phyloP scores from a whole-genome alignment of 1,139 yeast species.

The Meyerozyma sp. region DNA sequence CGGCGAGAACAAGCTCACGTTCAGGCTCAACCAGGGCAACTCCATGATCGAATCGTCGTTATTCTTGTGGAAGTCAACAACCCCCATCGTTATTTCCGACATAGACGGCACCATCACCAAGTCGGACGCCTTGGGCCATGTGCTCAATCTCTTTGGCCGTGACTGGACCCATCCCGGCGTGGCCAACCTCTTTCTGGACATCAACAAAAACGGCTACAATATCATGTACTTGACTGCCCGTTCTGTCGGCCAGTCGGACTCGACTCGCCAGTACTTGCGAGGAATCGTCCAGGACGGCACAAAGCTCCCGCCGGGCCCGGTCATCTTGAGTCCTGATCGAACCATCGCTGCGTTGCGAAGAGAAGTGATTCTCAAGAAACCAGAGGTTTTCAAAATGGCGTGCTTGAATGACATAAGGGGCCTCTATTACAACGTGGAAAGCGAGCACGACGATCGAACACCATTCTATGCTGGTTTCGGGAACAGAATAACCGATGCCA shows the following conservation, averaged over 20 bases:
- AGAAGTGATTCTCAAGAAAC: constrained; percentile 89
- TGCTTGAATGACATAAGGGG: constrained; percentile 83
- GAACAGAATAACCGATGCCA: constrained; percentile 93
- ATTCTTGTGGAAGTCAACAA: constrained; percentile 77
- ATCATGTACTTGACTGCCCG: constrained; percentile 91
- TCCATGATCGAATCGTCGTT: constrained; percentile 71
- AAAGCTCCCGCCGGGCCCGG: constrained; percentile 85
- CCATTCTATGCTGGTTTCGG: constrained; percentile 99
- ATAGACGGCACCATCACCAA: constrained; percentile 98
- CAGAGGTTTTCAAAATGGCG: constrained; percentile 97
- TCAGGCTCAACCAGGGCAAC: constrained; percentile 77
- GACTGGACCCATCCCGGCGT: constrained; percentile 99
- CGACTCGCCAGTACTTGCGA: constrained; percentile 77
- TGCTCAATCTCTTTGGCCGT: constrained; percentile 85
- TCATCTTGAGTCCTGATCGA: constrained; percentile 90
- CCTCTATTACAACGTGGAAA: constrained; percentile 39
- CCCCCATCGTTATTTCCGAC: constrained; percentile 93
- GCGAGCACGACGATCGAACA: constrained; percentile 37
- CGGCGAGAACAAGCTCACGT: constrained; percentile 76
- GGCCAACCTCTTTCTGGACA: constrained; percentile 84
- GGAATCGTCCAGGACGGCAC: constrained; percentile 73
- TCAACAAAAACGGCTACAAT: constrained; percentile 82
- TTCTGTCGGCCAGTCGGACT: constrained; percentile 93
- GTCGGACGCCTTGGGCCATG: constrained; percentile 97
- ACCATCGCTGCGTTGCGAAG: constrained; percentile 92